phyloP scores from a whole-genome alignment of 2,329 filamentous ascomycete species.

The Exophiala calicioides region DNA sequence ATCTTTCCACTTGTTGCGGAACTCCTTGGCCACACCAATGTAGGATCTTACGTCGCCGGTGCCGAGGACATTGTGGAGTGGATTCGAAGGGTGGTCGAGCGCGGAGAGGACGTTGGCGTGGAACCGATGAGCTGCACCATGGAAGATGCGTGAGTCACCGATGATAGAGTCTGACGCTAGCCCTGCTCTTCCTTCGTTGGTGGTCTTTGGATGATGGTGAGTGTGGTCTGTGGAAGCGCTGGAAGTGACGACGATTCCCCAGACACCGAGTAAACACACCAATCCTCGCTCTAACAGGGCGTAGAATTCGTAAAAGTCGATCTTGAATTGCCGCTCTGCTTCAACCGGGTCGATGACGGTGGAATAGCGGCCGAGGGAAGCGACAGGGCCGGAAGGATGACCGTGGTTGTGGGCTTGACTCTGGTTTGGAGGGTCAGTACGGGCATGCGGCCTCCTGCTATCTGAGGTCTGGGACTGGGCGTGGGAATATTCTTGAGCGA shows the following conservation, averaged over 20 bases:
- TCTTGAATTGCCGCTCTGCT: slow-evolving; percentile 70
- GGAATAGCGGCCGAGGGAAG: slow-evolving; percentile 19
- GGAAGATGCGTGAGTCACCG: slow-evolving; percentile 29
- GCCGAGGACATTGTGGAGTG: slow-evolving; percentile 60
- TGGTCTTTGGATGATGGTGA: background rate
- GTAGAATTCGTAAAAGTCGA: slow-evolving; percentile 78
- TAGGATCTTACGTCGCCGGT: slow-evolving; percentile 57
- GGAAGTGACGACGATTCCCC: slow-evolving; percentile 56
- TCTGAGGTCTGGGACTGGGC: background rate
- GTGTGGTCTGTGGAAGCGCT: slow-evolving; percentile 28
- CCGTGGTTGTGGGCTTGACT: background rate
- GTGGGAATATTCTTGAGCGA: slow-evolving; percentile 20
- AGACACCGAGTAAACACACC: slow-evolving; percentile 66
- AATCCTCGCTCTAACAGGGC: slow-evolving; percentile 70
- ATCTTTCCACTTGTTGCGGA: slow-evolving; percentile 69
- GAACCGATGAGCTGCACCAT: slow-evolving; percentile 54
- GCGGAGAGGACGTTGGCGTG: slow-evolving; percentile 69
- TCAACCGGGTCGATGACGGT: slow-evolving; percentile 27
- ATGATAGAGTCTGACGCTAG: slow-evolving; percentile 19
- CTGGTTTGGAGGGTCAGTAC: background rate
- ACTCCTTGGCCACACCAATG: slow-evolving; percentile 66
- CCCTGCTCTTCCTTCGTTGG: slow-evolving; percentile 1
- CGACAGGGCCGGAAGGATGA: slow-evolving; percentile 8
- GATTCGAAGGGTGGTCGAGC: slow-evolving; percentile 58
- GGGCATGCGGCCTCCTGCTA: no score